These are phyloP conservation scores for Penicillium sp. DNA, from an alignment of 2,329 filamentous ascomycete species.

Conservation along the genomic window DNA sequence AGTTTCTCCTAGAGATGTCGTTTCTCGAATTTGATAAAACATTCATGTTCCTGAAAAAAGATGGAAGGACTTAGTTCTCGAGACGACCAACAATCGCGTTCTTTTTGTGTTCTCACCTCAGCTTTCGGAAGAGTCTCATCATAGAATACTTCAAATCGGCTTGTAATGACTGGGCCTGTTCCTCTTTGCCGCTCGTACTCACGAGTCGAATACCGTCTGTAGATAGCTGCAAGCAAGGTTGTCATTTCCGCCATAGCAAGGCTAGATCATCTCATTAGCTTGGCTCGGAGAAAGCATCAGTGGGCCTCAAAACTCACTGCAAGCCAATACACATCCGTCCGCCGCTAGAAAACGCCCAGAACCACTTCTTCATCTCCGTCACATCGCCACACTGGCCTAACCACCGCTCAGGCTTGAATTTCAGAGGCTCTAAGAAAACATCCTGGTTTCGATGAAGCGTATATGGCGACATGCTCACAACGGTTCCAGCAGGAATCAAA, in stretches of 20 bases:
- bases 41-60: background rate
- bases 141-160: slow-evolving; percentile 36
- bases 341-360: slow-evolving; percentile 47
- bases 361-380: slow-evolving; percentile 40
- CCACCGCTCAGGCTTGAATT: slow-evolving; percentile 43
- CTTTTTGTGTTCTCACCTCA: background rate
- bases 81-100: too few species aligned
- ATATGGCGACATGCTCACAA: slow-evolving; percentile 40
- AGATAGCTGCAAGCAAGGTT: slow-evolving; percentile 51
- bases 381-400: slow-evolving; percentile 21
- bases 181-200: slow-evolving; percentile 28
- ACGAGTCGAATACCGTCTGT: slow-evolving; percentile 48
- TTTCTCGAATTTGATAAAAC: slow-evolving; percentile 5
- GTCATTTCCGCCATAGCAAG: slow-evolving; percentile 58
- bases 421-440: slow-evolving; percentile 33
- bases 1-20: background rate
- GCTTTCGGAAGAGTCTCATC: slow-evolving; percentile 31
- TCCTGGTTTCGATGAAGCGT: slow-evolving; percentile 39
- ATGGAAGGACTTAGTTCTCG: background rate
- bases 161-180: slow-evolving; percentile 34
- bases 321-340: slow-evolving; percentile 49
- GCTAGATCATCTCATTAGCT: slow-evolving; percentile 27
- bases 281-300: too few species aligned
- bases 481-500: slow-evolving; percentile 36
- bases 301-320: slow-evolving; percentile 27